phyloP scores from a whole-genome alignment of 805 yeast genomes.

The Kockiozyma suomiensis region DNA sequence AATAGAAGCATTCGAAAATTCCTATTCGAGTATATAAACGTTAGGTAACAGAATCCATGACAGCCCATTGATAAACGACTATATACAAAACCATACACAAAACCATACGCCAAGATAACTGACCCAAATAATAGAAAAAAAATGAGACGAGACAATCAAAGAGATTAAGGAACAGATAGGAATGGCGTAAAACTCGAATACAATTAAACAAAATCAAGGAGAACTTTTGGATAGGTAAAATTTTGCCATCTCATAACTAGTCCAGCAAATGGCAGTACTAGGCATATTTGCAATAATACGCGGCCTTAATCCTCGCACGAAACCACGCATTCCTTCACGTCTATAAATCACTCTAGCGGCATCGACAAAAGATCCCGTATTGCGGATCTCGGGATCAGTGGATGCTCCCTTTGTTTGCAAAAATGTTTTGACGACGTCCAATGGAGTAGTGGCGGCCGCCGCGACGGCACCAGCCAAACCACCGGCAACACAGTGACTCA shows the following conservation, averaged over 20 bases:
- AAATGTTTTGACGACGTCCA: slow-evolving; percentile 90
- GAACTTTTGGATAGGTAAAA: slow-evolving; percentile 27
- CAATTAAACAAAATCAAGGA: not conserved
- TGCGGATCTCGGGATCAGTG: slow-evolving; percentile 46
- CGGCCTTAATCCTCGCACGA: slow-evolving; percentile 83
- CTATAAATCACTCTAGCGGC: slow-evolving; percentile 70
- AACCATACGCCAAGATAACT: not conserved
- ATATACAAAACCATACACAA: not conserved
- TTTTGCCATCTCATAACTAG: slow-evolving; percentile 96
- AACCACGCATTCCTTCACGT: slow-evolving; percentile 56
- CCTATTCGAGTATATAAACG: not conserved
- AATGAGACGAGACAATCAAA: not conserved
- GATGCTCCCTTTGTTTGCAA: slow-evolving; percentile 72
- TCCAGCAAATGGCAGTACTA: slow-evolving; percentile 96
- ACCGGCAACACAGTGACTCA: slow-evolving; percentile 88
- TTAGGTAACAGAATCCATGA: too few relatives aligned
- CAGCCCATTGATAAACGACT: too few relatives aligned
- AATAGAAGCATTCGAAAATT: not conserved
- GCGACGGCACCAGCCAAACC: slow-evolving; percentile 94
- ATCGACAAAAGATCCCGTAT: slow-evolving; percentile 64
- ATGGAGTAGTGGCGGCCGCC: slow-evolving; percentile 92
- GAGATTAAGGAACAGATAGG: slow-evolving; percentile 49
- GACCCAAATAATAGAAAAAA: not conserved
- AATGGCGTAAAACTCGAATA: not conserved
- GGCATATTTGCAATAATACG: slow-evolving; percentile 92